phyloP scores from a whole-genome alignment of 2,329 filamentous ascomycete genomes.

The Cucurbitaria berberidis region DNA sequence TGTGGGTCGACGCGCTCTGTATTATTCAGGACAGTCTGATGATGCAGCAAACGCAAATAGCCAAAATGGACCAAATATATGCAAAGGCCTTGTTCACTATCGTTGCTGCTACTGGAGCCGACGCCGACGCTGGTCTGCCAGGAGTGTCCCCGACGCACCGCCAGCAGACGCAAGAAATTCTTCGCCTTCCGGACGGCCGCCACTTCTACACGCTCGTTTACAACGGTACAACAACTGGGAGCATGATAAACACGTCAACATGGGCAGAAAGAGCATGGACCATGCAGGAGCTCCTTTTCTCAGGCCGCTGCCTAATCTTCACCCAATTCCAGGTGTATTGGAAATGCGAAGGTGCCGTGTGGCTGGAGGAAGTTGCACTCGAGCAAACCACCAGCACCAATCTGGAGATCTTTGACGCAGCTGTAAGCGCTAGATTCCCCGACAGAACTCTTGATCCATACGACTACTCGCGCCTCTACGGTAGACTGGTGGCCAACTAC shows the following conservation, averaged over 20 bases:
- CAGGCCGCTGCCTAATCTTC: not conserved
- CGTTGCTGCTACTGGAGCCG: not conserved
- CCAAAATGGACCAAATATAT: not conserved
- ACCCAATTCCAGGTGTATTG: not conserved
- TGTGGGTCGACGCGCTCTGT: not conserved
- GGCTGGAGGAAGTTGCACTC: not conserved
- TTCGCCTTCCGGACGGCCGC: not conserved
- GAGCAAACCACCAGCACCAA: not conserved
- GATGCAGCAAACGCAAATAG: not conserved
- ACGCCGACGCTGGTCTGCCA: not conserved
- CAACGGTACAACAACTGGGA: not conserved
- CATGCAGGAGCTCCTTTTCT: not conserved
- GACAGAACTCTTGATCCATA: not conserved
- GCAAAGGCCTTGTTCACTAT: not conserved
- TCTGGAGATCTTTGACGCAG: not conserved
- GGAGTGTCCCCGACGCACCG: not conserved
- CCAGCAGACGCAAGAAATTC: not conserved
- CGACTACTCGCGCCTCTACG: not conserved
- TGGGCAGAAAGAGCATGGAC: not conserved
- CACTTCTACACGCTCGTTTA: not conserved
- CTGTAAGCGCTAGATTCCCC: not conserved
- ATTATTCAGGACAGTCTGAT: not conserved
- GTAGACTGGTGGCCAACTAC: not conserved
- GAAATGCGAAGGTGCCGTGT: not conserved
- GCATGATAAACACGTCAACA: not conserved